A percentile compares a stretch with the other conserved stretches of the same genome.
Conservation (phyloP, 2,329 filamentous ascomycete species). For the Balansia obtecta region DNA sequence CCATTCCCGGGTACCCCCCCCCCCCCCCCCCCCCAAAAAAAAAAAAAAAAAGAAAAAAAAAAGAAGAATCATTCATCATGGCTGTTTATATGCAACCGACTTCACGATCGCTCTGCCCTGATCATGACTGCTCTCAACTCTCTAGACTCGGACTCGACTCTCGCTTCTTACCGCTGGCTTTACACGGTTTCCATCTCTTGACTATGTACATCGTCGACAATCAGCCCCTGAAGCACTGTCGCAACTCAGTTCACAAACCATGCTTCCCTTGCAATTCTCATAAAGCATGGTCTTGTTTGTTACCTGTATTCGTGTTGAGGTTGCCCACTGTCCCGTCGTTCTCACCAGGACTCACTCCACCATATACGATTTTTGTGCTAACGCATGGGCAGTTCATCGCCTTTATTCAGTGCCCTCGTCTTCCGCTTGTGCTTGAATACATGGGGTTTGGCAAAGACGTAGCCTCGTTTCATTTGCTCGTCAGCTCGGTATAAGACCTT, state of each 20-base stretch:
- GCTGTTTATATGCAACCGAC: not conserved
- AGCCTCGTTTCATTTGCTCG: not conserved
- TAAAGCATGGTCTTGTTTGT: not conserved
- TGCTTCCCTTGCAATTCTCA: not conserved
- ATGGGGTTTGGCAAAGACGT: not conserved
- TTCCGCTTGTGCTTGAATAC: not conserved
- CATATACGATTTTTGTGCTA: not conserved
- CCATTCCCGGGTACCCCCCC: not conserved
- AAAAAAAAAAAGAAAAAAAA: no score
- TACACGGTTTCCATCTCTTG: not conserved
- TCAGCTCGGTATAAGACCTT: not conserved
- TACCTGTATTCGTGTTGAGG: not conserved
- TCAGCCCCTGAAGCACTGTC: not conserved
- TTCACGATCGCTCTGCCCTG: not conserved
- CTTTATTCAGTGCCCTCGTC: not conserved
- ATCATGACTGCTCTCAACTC: not conserved
- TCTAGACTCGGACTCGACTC: not conserved
- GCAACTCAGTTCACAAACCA: not conserved
- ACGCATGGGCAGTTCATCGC: not conserved
- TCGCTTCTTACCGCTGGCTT: not conserved
- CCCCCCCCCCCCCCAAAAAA: no score
- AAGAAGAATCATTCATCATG: no score
- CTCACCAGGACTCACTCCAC: not conserved
- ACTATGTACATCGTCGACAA: not conserved
- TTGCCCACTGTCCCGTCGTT: not conserved